phyloP scores from a whole-genome alignment of 2,329 filamentous ascomycete species.

The Cladobotryum mycophilum region DNA sequence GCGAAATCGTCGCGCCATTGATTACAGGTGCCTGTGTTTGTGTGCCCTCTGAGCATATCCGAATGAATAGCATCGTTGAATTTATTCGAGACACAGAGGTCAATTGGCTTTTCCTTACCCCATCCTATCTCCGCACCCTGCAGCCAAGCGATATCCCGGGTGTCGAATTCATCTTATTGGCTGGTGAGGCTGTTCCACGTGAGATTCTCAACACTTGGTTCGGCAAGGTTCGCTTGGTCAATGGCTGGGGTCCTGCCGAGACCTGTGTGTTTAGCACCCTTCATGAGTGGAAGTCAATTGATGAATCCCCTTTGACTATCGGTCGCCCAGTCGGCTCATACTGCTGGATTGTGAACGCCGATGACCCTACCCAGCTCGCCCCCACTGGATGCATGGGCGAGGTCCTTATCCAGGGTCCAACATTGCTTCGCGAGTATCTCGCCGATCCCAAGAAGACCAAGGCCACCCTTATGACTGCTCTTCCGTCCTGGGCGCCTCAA shows the following conservation, averaged over 20 bases:
- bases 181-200: constrained; percentile 3
- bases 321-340: background rate
- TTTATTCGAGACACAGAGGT: background rate
- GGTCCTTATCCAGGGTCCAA: constrained; percentile 5
- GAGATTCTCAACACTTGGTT: constrained; percentile 9
- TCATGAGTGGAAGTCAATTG: background rate
- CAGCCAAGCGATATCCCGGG: background rate
- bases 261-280: background rate
- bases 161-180: background rate
- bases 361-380: background rate
- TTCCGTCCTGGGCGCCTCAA: background rate
- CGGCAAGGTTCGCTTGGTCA: constrained; percentile 1
- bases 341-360: constrained; percentile 7
- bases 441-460: background rate
- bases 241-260: constrained; percentile 9
- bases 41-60: constrained; percentile 11
- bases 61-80: constrained; percentile 1
- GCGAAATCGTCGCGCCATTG: constrained; percentile 9
- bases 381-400: constrained; percentile 4
- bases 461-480: background rate
- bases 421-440: background rate
- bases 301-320: constrained; percentile 1
- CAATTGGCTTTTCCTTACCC: constrained; percentile 2
- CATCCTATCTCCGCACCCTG: background rate
- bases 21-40: constrained; percentile 8